These are phyloP conservation scores for Bretziella fagacearum DNA, from an alignment of 2,329 filamentous ascomycete species.

Conservation along the genomic window DNA sequence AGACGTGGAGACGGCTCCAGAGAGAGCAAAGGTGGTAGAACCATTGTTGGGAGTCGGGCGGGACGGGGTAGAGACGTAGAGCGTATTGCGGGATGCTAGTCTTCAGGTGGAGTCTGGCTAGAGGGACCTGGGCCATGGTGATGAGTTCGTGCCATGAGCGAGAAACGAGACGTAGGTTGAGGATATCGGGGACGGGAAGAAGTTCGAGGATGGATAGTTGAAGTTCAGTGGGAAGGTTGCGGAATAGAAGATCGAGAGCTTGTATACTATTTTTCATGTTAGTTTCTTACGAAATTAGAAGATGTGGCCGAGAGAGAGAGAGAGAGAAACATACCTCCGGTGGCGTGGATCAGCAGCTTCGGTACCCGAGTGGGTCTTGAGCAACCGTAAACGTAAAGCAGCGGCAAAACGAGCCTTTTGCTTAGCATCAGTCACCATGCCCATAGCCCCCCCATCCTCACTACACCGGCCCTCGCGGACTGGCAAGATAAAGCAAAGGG, in stretches of 20 bases:
- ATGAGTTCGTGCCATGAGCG: conserved; percentile 43
- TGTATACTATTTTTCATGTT: conserved; percentile 21
- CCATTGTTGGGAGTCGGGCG: conserved; percentile 31
- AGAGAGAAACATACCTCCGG: too few species aligned
- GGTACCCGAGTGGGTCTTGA: conserved; percentile 14
- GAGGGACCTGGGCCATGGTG: conserved; percentile 41
- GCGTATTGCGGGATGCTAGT: conserved; percentile 44
- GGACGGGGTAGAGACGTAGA: conserved; percentile 38
- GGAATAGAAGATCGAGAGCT: conserved; percentile 40
- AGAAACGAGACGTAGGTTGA: conserved; percentile 41
- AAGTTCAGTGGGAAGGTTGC: conserved; percentile 41
- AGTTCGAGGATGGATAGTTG: conserved; percentile 45
- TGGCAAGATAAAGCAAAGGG: conserved; percentile 33
- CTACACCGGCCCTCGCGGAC: conserved; percentile 26
- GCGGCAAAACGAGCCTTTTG: conserved; percentile 27
- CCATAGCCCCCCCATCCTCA: conserved; percentile 19
- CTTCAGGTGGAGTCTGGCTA: conserved; percentile 43
- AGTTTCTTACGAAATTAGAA: too few species aligned
- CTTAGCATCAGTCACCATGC: conserved; percentile 21
- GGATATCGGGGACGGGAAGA: conserved; percentile 41
- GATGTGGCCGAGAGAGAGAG: background rate
- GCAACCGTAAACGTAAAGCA: conserved; percentile 25
- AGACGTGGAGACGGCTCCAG: conserved; percentile 49
- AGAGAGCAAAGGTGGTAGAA: conserved; percentile 46
- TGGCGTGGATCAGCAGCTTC: too few species aligned